Evolutionary conservation across 257 asterid species (phyloP).

Genomic region (Solanum arcanum): DNA sequence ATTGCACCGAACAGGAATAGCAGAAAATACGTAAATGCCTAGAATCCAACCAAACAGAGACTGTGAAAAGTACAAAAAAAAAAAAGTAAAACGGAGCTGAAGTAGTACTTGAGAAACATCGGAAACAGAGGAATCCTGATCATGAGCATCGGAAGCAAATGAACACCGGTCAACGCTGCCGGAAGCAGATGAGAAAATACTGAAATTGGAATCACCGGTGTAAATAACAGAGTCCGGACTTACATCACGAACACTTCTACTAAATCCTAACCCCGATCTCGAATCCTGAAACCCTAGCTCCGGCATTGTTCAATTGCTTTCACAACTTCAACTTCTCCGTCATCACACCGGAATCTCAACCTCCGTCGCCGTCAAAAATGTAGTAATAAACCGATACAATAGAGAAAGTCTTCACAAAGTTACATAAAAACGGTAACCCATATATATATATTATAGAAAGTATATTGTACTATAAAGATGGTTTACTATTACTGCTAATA

Average conservation of each 20-base stretch:
- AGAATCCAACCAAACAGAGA: background rate
- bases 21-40: background rate
- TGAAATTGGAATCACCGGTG: constrained; percentile 65
- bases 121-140: constrained; percentile 47
- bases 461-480: background rate
- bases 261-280: constrained; percentile 53
- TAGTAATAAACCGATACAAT: background rate
- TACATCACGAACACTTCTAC: constrained; percentile 48
- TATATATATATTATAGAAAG: background rate
- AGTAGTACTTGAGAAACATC: constrained; percentile 38
- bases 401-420: background rate
- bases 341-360: background rate
- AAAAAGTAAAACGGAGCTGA: background rate
- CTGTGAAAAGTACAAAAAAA: background rate
- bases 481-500: background rate
- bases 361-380: background rate
- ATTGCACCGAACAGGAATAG: background rate
- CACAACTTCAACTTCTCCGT: background rate
- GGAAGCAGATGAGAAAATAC: constrained; percentile 82
- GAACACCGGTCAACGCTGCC: constrained; percentile 92
- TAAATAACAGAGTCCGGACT: constrained; percentile 87
- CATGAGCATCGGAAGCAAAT: constrained; percentile 72
- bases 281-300: constrained; percentile 37
- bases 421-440: background rate
- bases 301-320: constrained; percentile 23